phyloP scores from a whole-genome alignment of 805 yeast genomes.

The Ascoidea asiatica region DNA sequence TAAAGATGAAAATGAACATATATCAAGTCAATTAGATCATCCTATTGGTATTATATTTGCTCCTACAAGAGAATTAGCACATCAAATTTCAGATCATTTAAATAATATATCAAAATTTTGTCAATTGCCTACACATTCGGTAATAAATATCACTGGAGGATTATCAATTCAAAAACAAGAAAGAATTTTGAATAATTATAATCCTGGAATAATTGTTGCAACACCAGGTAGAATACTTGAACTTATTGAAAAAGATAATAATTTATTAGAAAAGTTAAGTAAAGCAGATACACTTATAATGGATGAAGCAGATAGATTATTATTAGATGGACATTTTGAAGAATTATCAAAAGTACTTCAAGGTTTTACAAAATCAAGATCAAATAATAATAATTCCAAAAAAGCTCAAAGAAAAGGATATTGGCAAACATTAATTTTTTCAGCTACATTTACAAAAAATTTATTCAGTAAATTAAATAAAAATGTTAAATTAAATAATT shows the following conservation, averaged over 20 bases:
- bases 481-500: constrained; percentile 21
- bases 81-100: constrained; percentile 80
- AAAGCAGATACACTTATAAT: constrained; percentile 44
- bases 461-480: constrained; percentile 62
- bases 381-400: constrained; percentile 20
- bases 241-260: constrained; percentile 49
- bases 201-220: constrained; percentile 77
- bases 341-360: constrained; percentile 77
- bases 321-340: constrained; percentile 93
- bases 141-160: constrained; percentile 86
- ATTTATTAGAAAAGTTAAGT: constrained; percentile 26
- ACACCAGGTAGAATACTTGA: constrained; percentile 94
- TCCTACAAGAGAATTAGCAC: constrained; percentile 94
- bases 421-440: constrained; percentile 85
- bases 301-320: constrained; percentile 91
- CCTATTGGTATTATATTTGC: constrained; percentile 78
- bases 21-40: no score
- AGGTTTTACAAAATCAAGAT: constrained; percentile 39
- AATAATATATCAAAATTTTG: constrained; percentile 36
- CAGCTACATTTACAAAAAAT: constrained; percentile 84
- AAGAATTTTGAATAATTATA: constrained; percentile 49
- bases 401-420: constrained; percentile 26
- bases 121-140: constrained; percentile 36
- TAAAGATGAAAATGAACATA: constrained; percentile 15
- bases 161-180: constrained; percentile 88